Evolutionary conservation across 139 green algal genomes (phyloP).

Genomic region (Trebouxia sp.): DNA sequence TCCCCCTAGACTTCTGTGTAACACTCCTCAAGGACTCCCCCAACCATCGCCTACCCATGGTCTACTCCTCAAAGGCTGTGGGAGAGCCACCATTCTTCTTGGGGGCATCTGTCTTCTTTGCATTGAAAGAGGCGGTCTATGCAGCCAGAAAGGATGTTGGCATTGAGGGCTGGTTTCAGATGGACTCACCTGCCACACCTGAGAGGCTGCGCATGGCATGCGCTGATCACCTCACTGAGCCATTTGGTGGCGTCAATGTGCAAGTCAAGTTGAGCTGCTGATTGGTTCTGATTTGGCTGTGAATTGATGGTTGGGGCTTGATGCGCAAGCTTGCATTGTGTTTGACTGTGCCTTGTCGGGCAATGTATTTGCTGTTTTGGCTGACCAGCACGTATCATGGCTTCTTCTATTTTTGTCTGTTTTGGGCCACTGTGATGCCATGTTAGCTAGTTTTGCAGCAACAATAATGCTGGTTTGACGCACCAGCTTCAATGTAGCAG

Average conservation of each 20-base stretch:
- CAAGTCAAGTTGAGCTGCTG: slow-evolving; percentile 61
- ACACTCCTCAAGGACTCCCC: slow-evolving; percentile 78
- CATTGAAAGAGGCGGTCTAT: slow-evolving; percentile 67
- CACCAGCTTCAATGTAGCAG: too few species aligned
- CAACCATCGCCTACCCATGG: slow-evolving; percentile 71
- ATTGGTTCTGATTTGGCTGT: background rate
- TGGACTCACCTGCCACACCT: slow-evolving; percentile 88
- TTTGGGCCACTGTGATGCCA: too few species aligned
- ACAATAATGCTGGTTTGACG: too few species aligned
- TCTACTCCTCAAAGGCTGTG: slow-evolving; percentile 93
- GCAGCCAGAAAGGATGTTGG: slow-evolving; percentile 21
- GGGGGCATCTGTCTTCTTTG: slow-evolving; percentile 85
- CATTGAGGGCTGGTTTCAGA: slow-evolving; percentile 65
- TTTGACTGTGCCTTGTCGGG: background rate
- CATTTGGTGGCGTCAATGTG: slow-evolving; percentile 48
- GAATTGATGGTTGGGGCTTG: too few species aligned
- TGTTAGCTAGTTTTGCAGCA: too few species aligned
- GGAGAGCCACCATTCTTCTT: slow-evolving; percentile 96
- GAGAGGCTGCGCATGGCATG: slow-evolving; percentile 92
- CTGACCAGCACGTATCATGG: too few species aligned
- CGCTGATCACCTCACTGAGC: slow-evolving; percentile 64
- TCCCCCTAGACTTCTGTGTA: slow-evolving; percentile 92
- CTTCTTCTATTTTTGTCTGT: too few species aligned
- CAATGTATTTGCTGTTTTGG: too few species aligned
- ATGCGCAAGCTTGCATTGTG: background rate